Conservation (phyloP, 2,329 filamentous ascomycete genomes). For the Hymenoscyphus fraxineus region DNA sequence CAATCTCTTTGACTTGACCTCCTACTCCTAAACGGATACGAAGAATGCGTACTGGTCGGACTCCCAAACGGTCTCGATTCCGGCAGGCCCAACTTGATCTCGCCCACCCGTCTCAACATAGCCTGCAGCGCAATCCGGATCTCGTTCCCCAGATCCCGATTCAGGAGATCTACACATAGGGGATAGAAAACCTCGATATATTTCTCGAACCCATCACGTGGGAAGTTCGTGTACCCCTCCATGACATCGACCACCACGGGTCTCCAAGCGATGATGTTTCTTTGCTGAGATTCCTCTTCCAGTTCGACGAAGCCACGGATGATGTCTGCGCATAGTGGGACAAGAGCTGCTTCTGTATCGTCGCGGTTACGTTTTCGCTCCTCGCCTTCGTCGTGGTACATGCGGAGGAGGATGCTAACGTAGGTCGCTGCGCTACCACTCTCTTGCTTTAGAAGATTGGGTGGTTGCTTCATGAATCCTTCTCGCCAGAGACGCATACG, state of each 20-base stretch:
- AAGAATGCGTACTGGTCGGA: slow-evolving; percentile 21
- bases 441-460: slow-evolving; percentile 96
- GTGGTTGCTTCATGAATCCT: slow-evolving; percentile 99
- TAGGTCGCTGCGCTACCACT: slow-evolving; percentile 90
- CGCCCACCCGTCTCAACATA: slow-evolving; percentile 77
- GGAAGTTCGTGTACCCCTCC: slow-evolving; percentile 86
- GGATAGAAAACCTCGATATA: slow-evolving; percentile 85
- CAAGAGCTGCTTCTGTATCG: slow-evolving; percentile 85
- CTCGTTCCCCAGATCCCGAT: slow-evolving; percentile 76
- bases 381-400: slow-evolving; percentile 88
- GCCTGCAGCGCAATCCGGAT: slow-evolving; percentile 73
- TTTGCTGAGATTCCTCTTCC: slow-evolving; percentile 93
- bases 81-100: slow-evolving; percentile 56
- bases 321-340: slow-evolving; percentile 94
- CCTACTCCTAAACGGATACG: slow-evolving; percentile 19
- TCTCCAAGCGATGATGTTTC: slow-evolving; percentile 95
- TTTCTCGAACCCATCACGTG: slow-evolving; percentile 71
- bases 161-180: slow-evolving; percentile 75
- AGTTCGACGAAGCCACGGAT: slow-evolving; percentile 79
- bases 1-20: slow-evolving; percentile 20
- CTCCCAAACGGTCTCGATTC: slow-evolving; percentile 23
- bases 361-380: slow-evolving; percentile 75
- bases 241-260: slow-evolving; percentile 96
- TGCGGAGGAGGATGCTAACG: slow-evolving; percentile 89
- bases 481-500: slow-evolving; percentile 93